Evolutionary conservation across 106 monocot species (phyloP).

Genomic region (Vanilla planifolia): DNA sequence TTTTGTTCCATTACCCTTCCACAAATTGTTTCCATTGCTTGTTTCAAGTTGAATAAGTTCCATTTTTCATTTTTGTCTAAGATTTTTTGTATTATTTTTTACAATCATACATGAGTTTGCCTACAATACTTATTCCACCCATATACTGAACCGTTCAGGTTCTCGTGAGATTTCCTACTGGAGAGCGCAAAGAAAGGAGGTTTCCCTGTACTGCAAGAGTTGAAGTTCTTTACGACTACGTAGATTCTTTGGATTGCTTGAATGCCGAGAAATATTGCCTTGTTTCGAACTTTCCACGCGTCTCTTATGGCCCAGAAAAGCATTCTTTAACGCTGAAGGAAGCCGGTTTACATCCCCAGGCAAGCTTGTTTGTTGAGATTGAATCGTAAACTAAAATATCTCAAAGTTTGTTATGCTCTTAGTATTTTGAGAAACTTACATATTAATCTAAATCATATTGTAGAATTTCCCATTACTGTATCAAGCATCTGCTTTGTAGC

Average conservation of each 20-base stretch:
- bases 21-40: no score
- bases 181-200: conserved; percentile 82
- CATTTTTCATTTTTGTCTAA: no score
- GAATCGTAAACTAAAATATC: conserved; percentile 16
- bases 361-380: conserved; percentile 42
- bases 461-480: background rate
- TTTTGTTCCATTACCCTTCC: no score
- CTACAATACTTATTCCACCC: no score
- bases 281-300: conserved; percentile 68
- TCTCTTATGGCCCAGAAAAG: conserved; percentile 64
- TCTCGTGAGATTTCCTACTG: conserved; percentile 66
- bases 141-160: conserved; percentile 39
- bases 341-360: conserved; percentile 49
- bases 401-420: background rate
- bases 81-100: background rate
- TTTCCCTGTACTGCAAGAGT: conserved; percentile 50
- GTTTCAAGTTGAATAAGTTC: no score
- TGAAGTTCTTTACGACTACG: conserved; percentile 61
- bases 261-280: conserved; percentile 60
- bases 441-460: background rate
- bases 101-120: no score
- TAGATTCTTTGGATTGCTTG: conserved; percentile 73
- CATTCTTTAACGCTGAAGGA: conserved; percentile 48
- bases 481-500: background rate
- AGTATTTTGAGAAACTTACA: background rate